Base-by-base conservation (phyloP, 352 stramenopile genomes). In the Phytophthora kernoviae region DNA sequence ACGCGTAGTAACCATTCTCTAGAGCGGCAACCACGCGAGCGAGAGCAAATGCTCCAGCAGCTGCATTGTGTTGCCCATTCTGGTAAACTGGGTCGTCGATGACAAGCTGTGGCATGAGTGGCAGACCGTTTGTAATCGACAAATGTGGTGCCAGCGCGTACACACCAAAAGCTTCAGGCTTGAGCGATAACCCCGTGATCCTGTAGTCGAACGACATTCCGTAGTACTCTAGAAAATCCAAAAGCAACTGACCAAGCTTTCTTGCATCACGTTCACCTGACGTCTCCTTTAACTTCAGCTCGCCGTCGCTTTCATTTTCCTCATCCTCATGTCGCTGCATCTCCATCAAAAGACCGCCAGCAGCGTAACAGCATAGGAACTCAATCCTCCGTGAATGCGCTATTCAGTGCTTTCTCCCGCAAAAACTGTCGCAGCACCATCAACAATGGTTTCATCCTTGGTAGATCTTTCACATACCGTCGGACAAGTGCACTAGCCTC, bases 141-240 rank as follows among this genome's bases (percentile, higher is more conserved):
- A 81, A 54, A 22, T 82, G 70, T 14, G 71, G 54, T 36, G 73
- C 71, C 30, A 93, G 66, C 5, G 86, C 84, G 48, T 94, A 94
- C 58, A 86, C 83, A 39, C 84, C 83, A 68, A 91, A 94, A 2
- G 79, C 81, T 54, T 93, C 79, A 4, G 73, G 72, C 34, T 90
- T 87, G 40, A 95, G 77, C 27, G 85, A 96, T 36, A 97, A 81
- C 33, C 90, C 88, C 12, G 84, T 93, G 15, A 68, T 81, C 32
- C 62, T 76, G 63, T 91, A 91, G 63, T 83, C 75, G 54, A 96
- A 96, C 46, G 79, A 76, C 33, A 87, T 90, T 43, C 90, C 88
- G 69, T 95, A 97, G 58, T 94, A 94, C 65, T 96, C 84, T 34
- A 97, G 72, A 64, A 97, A 96, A 44, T 93, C 87, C 8, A 97